Conservation (phyloP, 2,329 filamentous ascomycete species). For the Chrysoporthe austroafricana region DNA sequence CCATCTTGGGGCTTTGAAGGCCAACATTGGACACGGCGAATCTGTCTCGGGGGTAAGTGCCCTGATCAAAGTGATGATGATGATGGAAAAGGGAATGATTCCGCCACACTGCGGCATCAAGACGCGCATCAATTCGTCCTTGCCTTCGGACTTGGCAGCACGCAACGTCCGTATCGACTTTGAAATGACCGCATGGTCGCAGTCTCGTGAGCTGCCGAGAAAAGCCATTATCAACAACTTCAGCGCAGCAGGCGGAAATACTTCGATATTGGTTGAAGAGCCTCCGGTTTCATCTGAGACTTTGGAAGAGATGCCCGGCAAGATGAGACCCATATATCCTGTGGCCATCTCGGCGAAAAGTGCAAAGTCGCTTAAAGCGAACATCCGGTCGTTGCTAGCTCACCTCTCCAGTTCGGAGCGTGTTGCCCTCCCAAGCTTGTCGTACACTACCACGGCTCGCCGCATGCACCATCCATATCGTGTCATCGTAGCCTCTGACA, state of each 20-base stretch:
- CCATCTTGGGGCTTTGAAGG: slow-evolving; percentile 47
- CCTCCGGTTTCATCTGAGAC: no score
- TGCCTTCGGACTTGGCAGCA: no score
- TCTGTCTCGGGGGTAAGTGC: slow-evolving; percentile 40
- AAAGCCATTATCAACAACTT: neutral
- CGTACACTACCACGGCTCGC: neutral
- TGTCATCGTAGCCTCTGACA: neutral
- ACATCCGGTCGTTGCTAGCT: no score
- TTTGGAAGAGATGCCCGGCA: no score
- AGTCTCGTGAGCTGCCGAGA: no score
- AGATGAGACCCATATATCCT: no score
- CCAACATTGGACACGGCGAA: slow-evolving; percentile 50
- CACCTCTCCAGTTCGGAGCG: no score
- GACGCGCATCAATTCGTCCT: slow-evolving; percentile 23
- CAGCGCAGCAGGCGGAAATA: slow-evolving; percentile 2
- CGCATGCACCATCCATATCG: neutral
- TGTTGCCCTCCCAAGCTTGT: neutral
- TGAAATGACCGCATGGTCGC: no score
- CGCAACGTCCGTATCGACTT: no score
- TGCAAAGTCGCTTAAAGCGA: no score
- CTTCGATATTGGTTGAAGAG: neutral
- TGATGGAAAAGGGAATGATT: slow-evolving; percentile 46
- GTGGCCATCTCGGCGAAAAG: no score
- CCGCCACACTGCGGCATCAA: slow-evolving; percentile 54
- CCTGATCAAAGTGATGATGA: slow-evolving; percentile 48